These are phyloP conservation scores for Yamadazyma ubonensis DNA, from an alignment of 805 yeast genomes.

Conservation along the genomic window DNA sequence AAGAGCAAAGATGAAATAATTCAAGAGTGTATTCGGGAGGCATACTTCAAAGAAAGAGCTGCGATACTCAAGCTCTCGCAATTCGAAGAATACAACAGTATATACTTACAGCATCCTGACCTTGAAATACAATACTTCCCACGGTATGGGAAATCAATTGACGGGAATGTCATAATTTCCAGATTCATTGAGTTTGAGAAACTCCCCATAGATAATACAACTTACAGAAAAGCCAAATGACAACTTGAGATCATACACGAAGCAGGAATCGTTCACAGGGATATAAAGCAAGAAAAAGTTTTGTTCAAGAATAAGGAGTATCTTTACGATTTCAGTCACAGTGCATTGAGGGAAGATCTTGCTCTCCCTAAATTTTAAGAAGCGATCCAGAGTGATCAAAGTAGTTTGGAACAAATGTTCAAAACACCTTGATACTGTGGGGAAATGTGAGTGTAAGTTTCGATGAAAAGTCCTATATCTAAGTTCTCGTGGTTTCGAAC, in stretches of 20 bases:
- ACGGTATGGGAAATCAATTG: conserved; percentile 4
- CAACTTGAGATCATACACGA: conserved; percentile 6
- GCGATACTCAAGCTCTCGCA: conserved; percentile 2
- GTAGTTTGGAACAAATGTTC: neutral
- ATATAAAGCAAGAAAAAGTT: neutral
- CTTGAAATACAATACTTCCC: conserved; percentile 3
- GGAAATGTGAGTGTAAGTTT: neutral
- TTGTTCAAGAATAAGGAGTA: conserved; percentile 1
- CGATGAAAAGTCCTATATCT: neutral
- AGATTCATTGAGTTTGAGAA: conserved; percentile 4
- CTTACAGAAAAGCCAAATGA: neutral
- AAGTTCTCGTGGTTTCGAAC: neutral
- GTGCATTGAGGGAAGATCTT: neutral
- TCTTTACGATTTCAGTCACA: conserved; percentile 7
- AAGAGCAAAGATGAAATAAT: neutral
- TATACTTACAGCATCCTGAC: conserved; percentile 1
- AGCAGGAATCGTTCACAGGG: conserved; percentile 3
- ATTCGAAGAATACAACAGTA: conserved; percentile 2
- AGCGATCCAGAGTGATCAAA: neutral
- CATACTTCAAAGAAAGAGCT: conserved; percentile 2
- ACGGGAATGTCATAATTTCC: conserved; percentile 3
- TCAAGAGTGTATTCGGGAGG: neutral
- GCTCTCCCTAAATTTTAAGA: neutral
- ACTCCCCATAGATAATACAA: neutral
- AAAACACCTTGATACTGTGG: conserved; percentile 1